These are phyloP conservation scores for Arabis hirsuta DNA, from an alignment of 345 rosid species.

Conservation along the genomic window DNA sequence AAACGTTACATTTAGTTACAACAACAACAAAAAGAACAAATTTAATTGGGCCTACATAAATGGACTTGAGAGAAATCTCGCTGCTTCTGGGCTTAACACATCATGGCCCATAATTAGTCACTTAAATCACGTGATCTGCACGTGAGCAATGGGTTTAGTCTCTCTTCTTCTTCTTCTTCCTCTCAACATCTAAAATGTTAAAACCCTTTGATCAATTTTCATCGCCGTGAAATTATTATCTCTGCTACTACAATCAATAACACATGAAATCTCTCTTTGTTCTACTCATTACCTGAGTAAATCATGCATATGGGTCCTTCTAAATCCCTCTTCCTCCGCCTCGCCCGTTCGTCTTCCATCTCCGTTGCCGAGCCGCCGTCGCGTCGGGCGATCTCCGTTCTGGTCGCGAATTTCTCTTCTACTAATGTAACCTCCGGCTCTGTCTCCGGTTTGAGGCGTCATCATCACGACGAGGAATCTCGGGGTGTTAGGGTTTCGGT, in stretches of 20 bases:
- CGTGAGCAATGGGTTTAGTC: constrained; percentile 18
- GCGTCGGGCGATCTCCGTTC: constrained; percentile 35
- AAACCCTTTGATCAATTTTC: constrained; percentile 27
- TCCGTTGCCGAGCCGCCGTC: background rate
- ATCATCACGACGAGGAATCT: constrained; percentile 53
- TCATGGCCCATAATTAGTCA: background rate
- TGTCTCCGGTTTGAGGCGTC: constrained; percentile 25
- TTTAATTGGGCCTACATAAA: constrained; percentile 2
- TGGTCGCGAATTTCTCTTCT: constrained; percentile 50
- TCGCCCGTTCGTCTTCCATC: constrained; percentile 13
- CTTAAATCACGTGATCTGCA: constrained; percentile 6
- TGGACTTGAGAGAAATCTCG: background rate
- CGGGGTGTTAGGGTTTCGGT: constrained; percentile 68
- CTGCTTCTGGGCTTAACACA: constrained; percentile 6
- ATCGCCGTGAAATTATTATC: background rate
- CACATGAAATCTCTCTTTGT: constrained; percentile 13
- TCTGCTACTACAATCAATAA: constrained; percentile 16
- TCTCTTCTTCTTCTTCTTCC: background rate
- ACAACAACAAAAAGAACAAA: too few relatives aligned
- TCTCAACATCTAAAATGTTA: background rate
- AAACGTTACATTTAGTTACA: background rate
- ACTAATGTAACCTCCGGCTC: background rate
- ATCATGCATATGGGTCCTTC: constrained; percentile 44
- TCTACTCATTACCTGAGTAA: constrained; percentile 8
- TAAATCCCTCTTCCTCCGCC: constrained; percentile 35